phyloP scores from a whole-genome alignment of 108 stramenopile species.

The Asterionellopsis glacialis region DNA sequence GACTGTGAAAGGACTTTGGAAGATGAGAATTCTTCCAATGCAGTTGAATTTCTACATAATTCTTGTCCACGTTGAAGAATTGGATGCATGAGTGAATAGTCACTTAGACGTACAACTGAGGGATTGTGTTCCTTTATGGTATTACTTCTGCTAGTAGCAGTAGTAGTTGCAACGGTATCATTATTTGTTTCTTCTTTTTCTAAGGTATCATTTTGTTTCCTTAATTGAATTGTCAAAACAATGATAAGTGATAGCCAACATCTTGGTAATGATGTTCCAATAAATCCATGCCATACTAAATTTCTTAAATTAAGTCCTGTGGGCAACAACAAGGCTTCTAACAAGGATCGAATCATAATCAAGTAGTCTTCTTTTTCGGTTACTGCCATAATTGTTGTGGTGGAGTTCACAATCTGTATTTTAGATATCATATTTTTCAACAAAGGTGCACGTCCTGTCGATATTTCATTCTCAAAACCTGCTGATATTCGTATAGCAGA shows the following conservation, averaged over 20 bases:
- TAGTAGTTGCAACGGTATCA: neutral
- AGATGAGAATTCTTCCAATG: constrained; percentile 3
- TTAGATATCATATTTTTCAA: constrained; percentile 30
- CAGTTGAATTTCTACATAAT: constrained; percentile 4
- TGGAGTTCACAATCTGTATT: neutral
- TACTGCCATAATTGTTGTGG: too few relatives aligned
- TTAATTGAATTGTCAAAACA: constrained; percentile 18
- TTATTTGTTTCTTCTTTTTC: neutral
- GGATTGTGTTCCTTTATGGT: neutral
- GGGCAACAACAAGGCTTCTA: constrained; percentile 29
- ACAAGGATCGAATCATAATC: constrained; percentile 25
- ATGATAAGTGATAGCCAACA: constrained; percentile 51
- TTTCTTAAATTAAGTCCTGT: constrained; percentile 64
- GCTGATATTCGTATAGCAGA: constrained; percentile 39
- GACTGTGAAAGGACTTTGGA: constrained; percentile 5
- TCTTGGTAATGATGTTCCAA: constrained; percentile 35
- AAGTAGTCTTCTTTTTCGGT: neutral
- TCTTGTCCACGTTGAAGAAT: constrained; percentile 13
- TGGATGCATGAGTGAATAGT: constrained; percentile 3
- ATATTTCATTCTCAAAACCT: neutral
- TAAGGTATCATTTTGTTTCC: neutral
- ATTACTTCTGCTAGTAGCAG: too few relatives aligned
- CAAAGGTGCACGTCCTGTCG: constrained; percentile 32
- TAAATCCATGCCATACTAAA: constrained; percentile 65
- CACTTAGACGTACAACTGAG: neutral